A percentile compares a stretch with the other conserved stretches of the same genome.
These are phyloP conservation scores for Globisporangium recalcitrans DNA, from an alignment of 352 stramenopile species.

Conservation along the genomic window DNA sequence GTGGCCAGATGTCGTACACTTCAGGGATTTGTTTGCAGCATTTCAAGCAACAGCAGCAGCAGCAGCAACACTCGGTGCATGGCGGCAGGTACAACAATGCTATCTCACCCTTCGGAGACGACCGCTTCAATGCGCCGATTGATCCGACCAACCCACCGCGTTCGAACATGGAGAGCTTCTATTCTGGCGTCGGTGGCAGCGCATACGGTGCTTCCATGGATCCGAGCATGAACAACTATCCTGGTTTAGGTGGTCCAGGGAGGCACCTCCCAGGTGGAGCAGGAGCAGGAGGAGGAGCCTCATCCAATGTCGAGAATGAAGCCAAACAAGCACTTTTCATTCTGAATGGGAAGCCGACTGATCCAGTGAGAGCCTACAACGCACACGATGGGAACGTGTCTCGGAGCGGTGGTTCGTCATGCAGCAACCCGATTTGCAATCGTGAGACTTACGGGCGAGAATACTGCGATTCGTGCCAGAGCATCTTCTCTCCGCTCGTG, in stretches of 20 bases:
- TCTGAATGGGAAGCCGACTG: constrained; percentile 18
- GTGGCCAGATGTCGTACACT: constrained; percentile 38
- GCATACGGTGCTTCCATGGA: constrained; percentile 6
- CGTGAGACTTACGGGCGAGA: constrained; percentile 47
- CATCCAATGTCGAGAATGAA: constrained; percentile 23
- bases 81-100: constrained; percentile 8
- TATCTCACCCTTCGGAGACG: constrained; percentile 10
- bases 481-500: constrained; percentile 48
- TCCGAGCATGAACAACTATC: constrained; percentile 1
- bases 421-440: constrained; percentile 55
- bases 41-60: constrained; percentile 27
- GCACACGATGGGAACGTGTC: constrained; percentile 17
- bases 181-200: not conserved
- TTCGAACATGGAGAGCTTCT: constrained; percentile 10
- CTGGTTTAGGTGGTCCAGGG: not conserved
- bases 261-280: not conserved
- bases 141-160: constrained; percentile 1
- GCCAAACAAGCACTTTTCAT: constrained; percentile 24
- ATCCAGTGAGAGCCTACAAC: constrained; percentile 7
- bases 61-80: constrained; percentile 22
- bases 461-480: constrained; percentile 58
- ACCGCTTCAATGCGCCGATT: constrained; percentile 7
- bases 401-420: constrained; percentile 14
- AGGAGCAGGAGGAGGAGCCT: not conserved
- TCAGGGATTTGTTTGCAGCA: constrained; percentile 51